Percentiles rank a stretch among this genome's conserved stretches.
These are phyloP conservation scores for Tylopilus sp. DNA, from an alignment of 1,284 basidiomycete genomes.

Conservation along the genomic window DNA sequence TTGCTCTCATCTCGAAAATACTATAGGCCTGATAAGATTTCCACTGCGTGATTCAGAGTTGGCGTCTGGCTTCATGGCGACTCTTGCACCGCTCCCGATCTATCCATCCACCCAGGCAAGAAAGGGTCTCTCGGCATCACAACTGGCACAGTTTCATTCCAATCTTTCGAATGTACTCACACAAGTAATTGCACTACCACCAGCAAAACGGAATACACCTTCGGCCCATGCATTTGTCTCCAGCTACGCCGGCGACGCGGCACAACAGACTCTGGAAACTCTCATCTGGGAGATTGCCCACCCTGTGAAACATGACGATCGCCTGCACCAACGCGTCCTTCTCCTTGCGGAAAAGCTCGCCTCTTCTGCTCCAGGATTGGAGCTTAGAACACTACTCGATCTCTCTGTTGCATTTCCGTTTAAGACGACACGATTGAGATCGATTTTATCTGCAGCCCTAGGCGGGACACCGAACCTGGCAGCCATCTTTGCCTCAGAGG, in stretches of 20 bases:
- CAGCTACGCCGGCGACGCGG: slow-evolving; percentile 56
- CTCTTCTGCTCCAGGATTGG: slow-evolving; percentile 40
- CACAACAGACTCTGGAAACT: slow-evolving; percentile 48
- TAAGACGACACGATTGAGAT: slow-evolving; percentile 45
- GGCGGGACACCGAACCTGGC: slow-evolving; percentile 32
- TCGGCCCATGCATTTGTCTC: slow-evolving; percentile 51
- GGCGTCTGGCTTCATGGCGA: slow-evolving; percentile 16
- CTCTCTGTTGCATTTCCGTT: slow-evolving; percentile 56
- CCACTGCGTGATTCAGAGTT: too few relatives aligned
- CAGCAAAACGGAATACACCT: slow-evolving; percentile 45
- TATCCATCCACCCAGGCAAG: slow-evolving; percentile 56
- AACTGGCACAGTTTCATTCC: slow-evolving; percentile 48
- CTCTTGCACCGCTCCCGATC: slow-evolving; percentile 37
- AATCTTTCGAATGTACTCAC: slow-evolving; percentile 49
- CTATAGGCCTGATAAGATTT: neutral
- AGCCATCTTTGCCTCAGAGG: slow-evolving; percentile 42
- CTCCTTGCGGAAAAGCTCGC: slow-evolving; percentile 55
- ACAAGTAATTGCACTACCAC: slow-evolving; percentile 47
- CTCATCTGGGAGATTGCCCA: slow-evolving; percentile 52
- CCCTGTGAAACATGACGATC: slow-evolving; percentile 40
- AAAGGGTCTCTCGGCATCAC: slow-evolving; percentile 52
- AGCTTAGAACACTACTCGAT: slow-evolving; percentile 58
- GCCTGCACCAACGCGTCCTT: slow-evolving; percentile 54
- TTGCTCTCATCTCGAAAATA: neutral
- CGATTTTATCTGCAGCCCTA: slow-evolving; percentile 45